Base-by-base conservation (phyloP, 164 flowering plant genomes). In the Saururus chinensis region DNA sequence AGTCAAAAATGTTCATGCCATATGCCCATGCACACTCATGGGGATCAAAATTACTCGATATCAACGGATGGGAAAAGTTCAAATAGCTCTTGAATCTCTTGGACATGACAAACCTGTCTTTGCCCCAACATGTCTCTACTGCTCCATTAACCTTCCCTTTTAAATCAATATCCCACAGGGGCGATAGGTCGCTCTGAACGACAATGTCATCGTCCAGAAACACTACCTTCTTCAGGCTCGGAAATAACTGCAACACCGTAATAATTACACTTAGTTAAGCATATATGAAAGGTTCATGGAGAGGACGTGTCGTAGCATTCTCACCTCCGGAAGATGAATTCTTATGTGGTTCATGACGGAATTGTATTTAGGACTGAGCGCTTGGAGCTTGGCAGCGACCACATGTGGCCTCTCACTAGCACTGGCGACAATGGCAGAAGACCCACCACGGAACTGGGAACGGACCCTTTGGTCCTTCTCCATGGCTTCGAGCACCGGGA, bases 1-100 rank as follows among this genome's bases (percentile, higher is more conserved):
- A 77, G 71, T 93, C 96, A 52, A 93, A 90, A 35, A 93, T 77
- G 68, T 93, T 95, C 97, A 95, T 91, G 35, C 97, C 99, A 66
- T 95, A 95, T 22, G 99, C 99, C 99, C 99, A 95, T 4, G 96
- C 99, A 69, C 99, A 95, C 74, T 88, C 87, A 35, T 82, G 64
- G 1, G 96, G 92, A 68, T 90, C 70, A 14, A 95, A 95, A 56
- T 71, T 84, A 24, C 76, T 60, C 4, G 81, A 60, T 65, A 95
- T 84, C 67, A 91, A 35, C 4, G 96, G 97, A 68, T 95, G 95
- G 9, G 97, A 88, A 66, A 95, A 95, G 81, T 95, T 95, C 71
- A 95, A 66, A 60, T 95, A 95, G 83, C 82, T 95, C 76, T 81
- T 88, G 35, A 88, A 63, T 57, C 76, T 59, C 85, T 91, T 91